Percentiles rank a stretch among this genome's conserved stretches.
phyloP scores from a whole-genome alignment of 495 filamentous ascomycete species.

The Hypoxylon rickii region DNA sequence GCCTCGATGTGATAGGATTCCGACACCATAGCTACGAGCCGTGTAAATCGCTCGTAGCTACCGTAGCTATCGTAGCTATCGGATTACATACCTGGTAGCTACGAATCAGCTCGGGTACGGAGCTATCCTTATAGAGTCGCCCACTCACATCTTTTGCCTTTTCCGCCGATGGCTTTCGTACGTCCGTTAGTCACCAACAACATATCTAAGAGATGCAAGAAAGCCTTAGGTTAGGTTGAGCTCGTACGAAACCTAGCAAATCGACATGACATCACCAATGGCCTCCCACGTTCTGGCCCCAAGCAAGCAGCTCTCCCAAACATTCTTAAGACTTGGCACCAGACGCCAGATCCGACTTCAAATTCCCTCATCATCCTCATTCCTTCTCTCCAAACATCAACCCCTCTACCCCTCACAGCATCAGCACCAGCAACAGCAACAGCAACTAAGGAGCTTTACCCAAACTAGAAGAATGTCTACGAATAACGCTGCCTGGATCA shows the following conservation, averaged over 20 bases:
- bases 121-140: slow-evolving; percentile 12
- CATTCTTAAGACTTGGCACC: slow-evolving; percentile 27
- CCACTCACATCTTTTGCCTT: slow-evolving; percentile 14
- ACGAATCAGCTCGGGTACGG: slow-evolving; percentile 25
- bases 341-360: slow-evolving; percentile 11
- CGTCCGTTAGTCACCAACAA: slow-evolving; percentile 13
- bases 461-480: slow-evolving; percentile 13
- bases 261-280: slow-evolving; percentile 20
- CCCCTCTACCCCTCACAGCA: not conserved
- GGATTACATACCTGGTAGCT: not conserved
- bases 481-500: slow-evolving; percentile 40
- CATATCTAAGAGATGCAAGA: slow-evolving; percentile 15
- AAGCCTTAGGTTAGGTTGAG: slow-evolving; percentile 3
- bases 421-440: not conserved
- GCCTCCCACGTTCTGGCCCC: slow-evolving; percentile 6
- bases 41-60: slow-evolving; percentile 1
- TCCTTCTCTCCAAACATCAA: slow-evolving; percentile 8
- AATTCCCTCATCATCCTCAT: slow-evolving; percentile 21
- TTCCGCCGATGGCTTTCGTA: slow-evolving; percentile 18
- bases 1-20: slow-evolving; percentile 17
- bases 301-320: slow-evolving; percentile 17
- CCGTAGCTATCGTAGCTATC: not conserved
- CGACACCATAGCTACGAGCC: slow-evolving; percentile 31
- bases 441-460: slow-evolving; percentile 8
- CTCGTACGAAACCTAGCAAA: not conserved